phyloP scores from a whole-genome alignment of 352 stramenopile genomes.

The Phytophthora colocasiae region DNA sequence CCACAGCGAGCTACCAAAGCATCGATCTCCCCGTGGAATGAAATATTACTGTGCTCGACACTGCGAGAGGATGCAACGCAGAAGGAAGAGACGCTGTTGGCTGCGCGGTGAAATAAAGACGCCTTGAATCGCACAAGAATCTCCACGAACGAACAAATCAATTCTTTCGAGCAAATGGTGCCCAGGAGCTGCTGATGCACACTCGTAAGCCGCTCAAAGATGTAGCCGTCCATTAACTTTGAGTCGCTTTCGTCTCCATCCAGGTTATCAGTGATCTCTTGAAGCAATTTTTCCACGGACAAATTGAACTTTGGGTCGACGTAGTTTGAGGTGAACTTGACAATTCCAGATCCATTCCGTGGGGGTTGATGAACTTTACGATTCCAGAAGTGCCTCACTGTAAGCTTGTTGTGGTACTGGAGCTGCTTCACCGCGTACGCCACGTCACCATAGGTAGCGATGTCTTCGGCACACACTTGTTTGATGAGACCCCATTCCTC shows the following conservation, averaged over 20 bases:
- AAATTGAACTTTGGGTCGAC: conserved; percentile 14
- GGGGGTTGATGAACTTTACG: conserved; percentile 15
- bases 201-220: conserved; percentile 22
- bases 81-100: conserved; percentile 22
- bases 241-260: conserved; percentile 4
- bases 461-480: conserved; percentile 25
- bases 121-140: conserved; percentile 25
- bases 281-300: conserved; percentile 14
- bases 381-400: conserved; percentile 23
- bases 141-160: conserved; percentile 23
- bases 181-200: conserved; percentile 28
- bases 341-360: neutral
- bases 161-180: conserved; percentile 18
- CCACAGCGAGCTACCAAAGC: conserved; percentile 28
- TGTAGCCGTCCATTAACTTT: conserved; percentile 24
- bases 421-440: conserved; percentile 22
- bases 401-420: conserved; percentile 7
- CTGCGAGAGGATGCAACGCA: conserved; percentile 27
- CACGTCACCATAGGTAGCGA: neutral
- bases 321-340: conserved; percentile 20
- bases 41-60: conserved; percentile 21
- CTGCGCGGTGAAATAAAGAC: conserved; percentile 14
- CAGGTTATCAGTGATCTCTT: conserved; percentile 20
- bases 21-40: conserved; percentile 32
- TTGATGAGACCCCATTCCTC: conserved; percentile 24